phyloP scores from a whole-genome alignment of 2,329 filamentous ascomycete species.

The Xylariales sp. region DNA sequence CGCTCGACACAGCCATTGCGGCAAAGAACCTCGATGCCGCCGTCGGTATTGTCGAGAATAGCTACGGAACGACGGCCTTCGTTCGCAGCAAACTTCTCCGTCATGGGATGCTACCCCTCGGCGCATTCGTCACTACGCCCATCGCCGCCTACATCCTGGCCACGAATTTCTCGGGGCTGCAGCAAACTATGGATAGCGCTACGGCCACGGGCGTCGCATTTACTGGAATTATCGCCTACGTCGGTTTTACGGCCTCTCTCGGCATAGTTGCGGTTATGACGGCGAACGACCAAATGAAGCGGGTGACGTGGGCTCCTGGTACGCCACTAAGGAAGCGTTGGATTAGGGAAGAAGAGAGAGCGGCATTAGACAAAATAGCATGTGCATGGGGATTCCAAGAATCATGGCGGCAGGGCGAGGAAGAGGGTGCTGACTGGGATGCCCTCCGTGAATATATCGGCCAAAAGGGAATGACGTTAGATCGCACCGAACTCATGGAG shows the following conservation, averaged over 20 bases:
- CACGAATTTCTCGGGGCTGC: constrained; percentile 72
- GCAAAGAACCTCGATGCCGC: constrained; percentile 82
- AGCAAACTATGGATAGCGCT: constrained; percentile 79
- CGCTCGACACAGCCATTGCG: constrained; percentile 82
- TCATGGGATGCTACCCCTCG: constrained; percentile 69
- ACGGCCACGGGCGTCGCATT: constrained; percentile 83
- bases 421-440: constrained; percentile 92
- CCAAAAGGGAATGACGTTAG: constrained; percentile 87
- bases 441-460: constrained; percentile 84
- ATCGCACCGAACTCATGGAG: constrained; percentile 89
- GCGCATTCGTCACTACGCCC: constrained; percentile 68
- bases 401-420: constrained; percentile 81
- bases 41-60: constrained; percentile 77
- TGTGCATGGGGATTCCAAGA: constrained; percentile 94
- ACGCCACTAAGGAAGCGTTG: constrained; percentile 84
- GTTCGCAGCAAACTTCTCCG: constrained; percentile 74
- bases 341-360: constrained; percentile 89
- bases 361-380: constrained; percentile 86
- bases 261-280: constrained; percentile 88
- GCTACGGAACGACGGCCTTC: constrained; percentile 75
- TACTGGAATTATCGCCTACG: constrained; percentile 83
- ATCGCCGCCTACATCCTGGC: constrained; percentile 77
- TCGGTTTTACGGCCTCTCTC: constrained; percentile 82
- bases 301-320: constrained; percentile 89
- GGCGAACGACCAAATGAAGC: constrained; percentile 92